Evolutionary conservation across 768 basidiomycete genomes (phyloP), one percentile per base, ranked within the genome.

Genomic region (Lactifluus pinguis): DNA sequence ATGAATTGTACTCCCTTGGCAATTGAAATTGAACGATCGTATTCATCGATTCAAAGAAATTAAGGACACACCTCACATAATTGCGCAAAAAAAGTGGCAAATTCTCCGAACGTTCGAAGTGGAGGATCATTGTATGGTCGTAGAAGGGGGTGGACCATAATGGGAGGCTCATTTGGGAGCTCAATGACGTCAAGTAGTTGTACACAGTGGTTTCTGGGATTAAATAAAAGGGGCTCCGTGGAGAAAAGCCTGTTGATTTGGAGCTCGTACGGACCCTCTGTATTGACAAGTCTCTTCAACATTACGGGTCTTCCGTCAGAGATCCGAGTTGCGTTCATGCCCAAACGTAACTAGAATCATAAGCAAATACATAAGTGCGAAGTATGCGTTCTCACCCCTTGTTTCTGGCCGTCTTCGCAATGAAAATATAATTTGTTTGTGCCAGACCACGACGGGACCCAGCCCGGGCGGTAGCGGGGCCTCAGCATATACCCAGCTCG

Each of bases 81-180:
- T 53, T 77, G 75, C 0, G 57, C 49, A 34, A 74, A 62, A 44
- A 70, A 75, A 2, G 68, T 69, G 1, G 76, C 52, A 0, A 67
- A 70, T 62, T 77, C 76, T 1, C 76, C 74, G 2, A 73, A 54
- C 0, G 73, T 76, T 19, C 68, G 57, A 53, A 77, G 71, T 0
- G 36, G 63, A 0, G 75, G 75, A 1, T 71, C 60, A 38, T 71
- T 38, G 55, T 51, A 71, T 6, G 17, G 25, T 0, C 70, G 66
- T 10, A 76, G 56, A 1, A 70, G 60, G 1, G 76, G 70, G 67
- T 75, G 70, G 8, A 76, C 74, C 4, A 78, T 54, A 6, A 71
- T 41, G 0, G 64, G 50, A 6, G 67, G 61, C 0, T 59, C 36
- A 9, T 68, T 45, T 2, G 68, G 68, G 13, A 64, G 59, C 19